Evolutionary conservation across 2,329 filamentous ascomycete genomes (phyloP).

Genomic region (Aspergillus flavus): DNA sequence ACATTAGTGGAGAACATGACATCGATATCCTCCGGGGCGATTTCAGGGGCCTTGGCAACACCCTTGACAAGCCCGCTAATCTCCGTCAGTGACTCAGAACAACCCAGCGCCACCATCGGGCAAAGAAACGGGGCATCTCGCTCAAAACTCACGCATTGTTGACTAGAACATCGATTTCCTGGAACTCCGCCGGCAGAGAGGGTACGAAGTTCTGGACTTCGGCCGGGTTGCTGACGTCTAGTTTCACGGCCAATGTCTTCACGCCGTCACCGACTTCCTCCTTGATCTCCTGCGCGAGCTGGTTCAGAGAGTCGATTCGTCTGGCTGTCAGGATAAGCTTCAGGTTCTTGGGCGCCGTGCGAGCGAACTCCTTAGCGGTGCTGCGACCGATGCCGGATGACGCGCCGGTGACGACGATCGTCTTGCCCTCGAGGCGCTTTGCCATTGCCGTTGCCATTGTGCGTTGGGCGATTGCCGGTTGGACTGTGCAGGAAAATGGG

Average conservation of each 20-base stretch:
- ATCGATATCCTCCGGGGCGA: conserved; percentile 78
- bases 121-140: conserved; percentile 13
- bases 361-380: conserved; percentile 86
- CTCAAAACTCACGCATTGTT: conserved; percentile 92
- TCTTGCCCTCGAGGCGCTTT: conserved; percentile 90
- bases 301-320: conserved; percentile 73
- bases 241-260: conserved; percentile 76
- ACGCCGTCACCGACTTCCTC: conserved; percentile 78
- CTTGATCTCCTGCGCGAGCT: conserved; percentile 75
- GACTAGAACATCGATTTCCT: conserved; percentile 82
- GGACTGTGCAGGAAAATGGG: conserved; percentile 23
- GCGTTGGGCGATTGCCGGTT: conserved; percentile 34
- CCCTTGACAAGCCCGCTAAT: conserved; percentile 83
- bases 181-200: conserved; percentile 77
- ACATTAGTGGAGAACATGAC: conserved; percentile 93
- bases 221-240: conserved; percentile 81
- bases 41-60: conserved; percentile 81
- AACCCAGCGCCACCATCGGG: neutral
- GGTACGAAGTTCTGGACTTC: conserved; percentile 74
- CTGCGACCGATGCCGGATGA: conserved; percentile 83
- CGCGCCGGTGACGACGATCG: conserved; percentile 86
- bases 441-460: conserved; percentile 70
- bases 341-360: conserved; percentile 75
- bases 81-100: conserved; percentile 11
- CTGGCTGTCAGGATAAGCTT: conserved; percentile 89